Conservation (phyloP, 2,329 filamentous ascomycete genomes). For the Colletotrichum kahawae region DNA sequence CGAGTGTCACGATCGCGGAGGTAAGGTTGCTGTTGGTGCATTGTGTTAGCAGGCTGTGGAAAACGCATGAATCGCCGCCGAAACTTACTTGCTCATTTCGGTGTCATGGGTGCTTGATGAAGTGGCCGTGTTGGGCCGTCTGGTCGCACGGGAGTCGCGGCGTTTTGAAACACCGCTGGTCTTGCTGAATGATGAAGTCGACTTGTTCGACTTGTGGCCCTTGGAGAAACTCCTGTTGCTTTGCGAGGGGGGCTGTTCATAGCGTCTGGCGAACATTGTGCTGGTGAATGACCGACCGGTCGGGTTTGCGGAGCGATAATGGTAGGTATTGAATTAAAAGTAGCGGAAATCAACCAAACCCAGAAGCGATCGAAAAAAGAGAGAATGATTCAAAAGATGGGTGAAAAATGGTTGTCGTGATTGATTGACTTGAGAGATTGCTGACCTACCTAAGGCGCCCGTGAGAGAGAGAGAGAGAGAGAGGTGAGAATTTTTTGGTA, state of each 20-base stretch:
- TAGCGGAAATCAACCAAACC: not conserved
- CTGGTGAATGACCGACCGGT: not conserved
- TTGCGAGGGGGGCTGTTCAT: constrained; percentile 41
- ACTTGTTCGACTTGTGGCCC: constrained; percentile 53
- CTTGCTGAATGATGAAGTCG: constrained; percentile 60
- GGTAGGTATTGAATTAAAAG: not conserved
- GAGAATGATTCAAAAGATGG: not conserved
- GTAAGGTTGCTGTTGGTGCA: constrained; percentile 52
- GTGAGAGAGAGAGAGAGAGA: constrained; percentile 14
- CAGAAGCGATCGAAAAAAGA: not conserved
- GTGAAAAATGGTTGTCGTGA: not conserved
- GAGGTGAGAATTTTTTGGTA: constrained; percentile 17
- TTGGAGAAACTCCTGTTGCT: constrained; percentile 60
- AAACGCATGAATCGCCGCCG: not conserved
- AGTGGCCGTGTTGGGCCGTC: constrained; percentile 54
- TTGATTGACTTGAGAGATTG: not conserved
- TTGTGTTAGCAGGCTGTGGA: not conserved
- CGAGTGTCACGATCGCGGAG: constrained; percentile 78
- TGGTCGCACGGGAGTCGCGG: constrained; percentile 52
- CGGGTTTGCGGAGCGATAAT: not conserved
- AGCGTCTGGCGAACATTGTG: constrained; percentile 56
- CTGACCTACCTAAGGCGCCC: constrained; percentile 38
- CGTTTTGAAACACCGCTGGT: constrained; percentile 60
- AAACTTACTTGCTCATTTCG: constrained; percentile 48
- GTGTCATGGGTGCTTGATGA: constrained; percentile 41